phyloP scores from a whole-genome alignment of 2,329 filamentous ascomycete species.

The Colletotrichum caudatum region DNA sequence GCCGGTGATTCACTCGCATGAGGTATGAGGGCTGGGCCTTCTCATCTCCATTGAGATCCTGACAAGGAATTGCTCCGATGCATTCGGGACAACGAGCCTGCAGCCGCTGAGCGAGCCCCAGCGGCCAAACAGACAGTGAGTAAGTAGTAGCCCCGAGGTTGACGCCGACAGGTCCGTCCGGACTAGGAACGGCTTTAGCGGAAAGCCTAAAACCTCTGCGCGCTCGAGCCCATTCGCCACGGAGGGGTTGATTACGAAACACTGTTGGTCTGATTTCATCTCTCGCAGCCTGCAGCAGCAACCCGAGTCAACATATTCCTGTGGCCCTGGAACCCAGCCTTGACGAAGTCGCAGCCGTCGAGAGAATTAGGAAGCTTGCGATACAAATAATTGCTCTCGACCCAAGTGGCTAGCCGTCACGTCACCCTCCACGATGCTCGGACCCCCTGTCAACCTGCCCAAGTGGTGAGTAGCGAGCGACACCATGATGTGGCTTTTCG shows the following conservation, averaged over 20 bases:
- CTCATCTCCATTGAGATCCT: background rate
- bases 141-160: conserved; percentile 15
- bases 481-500: conserved; percentile 10
- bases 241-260: conserved; percentile 12
- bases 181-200: conserved; percentile 29
- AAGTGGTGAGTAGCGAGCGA: conserved; percentile 63
- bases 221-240: conserved; percentile 30
- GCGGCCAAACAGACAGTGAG: conserved; percentile 7
- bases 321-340: background rate
- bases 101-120: background rate
- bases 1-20: conserved; percentile 24
- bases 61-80: background rate
- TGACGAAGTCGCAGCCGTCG: background rate
- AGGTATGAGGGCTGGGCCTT: background rate
- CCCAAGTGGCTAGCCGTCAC: conserved; percentile 22
- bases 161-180: conserved; percentile 25
- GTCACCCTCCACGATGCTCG: conserved; percentile 31
- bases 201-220: conserved; percentile 22
- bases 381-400: background rate
- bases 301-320: conserved; percentile 13
- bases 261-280: background rate
- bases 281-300: background rate
- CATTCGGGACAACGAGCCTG: background rate
- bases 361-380: background rate
- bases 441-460: conserved; percentile 65